Evolutionary conservation across 2,329 filamentous ascomycete species (phyloP).

Genomic region (Amauroascus niger): DNA sequence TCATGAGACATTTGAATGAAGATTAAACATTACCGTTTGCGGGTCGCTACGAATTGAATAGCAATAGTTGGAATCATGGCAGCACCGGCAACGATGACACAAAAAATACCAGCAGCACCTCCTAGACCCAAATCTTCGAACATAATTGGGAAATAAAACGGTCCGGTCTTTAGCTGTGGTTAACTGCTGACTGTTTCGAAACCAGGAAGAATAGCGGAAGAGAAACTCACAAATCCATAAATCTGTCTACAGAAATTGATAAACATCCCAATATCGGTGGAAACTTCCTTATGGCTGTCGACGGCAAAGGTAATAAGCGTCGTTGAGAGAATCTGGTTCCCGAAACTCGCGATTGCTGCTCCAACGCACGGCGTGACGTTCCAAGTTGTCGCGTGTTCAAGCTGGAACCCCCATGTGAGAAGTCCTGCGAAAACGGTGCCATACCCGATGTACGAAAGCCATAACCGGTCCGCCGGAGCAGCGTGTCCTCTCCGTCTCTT

Average conservation of each 20-base stretch:
- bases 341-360: constrained; percentile 41
- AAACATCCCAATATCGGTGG: constrained; percentile 49
- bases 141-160: neutral
- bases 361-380: constrained; percentile 50
- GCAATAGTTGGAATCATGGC: neutral
- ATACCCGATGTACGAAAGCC: constrained; percentile 47
- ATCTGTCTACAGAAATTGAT: constrained; percentile 47
- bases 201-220: neutral
- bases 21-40: neutral
- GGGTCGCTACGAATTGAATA: neutral
- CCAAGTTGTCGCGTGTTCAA: constrained; percentile 41
- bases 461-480: constrained; percentile 41
- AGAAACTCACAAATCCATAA: constrained; percentile 33
- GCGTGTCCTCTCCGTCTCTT: constrained; percentile 13
- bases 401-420: constrained; percentile 46
- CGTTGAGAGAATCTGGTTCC: constrained; percentile 54
- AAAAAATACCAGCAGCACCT: neutral
- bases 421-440: constrained; percentile 44
- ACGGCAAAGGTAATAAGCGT: constrained; percentile 52
- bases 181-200: neutral
- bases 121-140: neutral
- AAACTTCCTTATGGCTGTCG: constrained; percentile 46
- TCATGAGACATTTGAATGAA: no score
- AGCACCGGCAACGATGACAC: neutral
- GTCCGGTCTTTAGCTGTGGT: neutral